Conservation (phyloP, 2,329 filamentous ascomycete species). For the Basipetospora chlamydospora region DNA sequence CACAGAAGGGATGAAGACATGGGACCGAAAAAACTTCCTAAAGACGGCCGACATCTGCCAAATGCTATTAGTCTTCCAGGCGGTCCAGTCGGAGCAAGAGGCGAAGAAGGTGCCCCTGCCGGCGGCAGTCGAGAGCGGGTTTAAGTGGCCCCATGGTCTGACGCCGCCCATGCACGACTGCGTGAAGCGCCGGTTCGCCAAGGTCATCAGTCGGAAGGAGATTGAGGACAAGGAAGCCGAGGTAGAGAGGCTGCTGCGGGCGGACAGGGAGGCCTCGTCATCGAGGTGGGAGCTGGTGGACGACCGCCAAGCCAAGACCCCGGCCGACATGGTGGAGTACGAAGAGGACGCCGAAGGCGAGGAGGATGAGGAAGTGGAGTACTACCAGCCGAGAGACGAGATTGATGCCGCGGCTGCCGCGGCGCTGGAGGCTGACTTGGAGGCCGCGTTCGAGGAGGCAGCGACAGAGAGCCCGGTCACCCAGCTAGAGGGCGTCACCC, state of each 20-base stretch:
- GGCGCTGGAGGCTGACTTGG: conserved; percentile 39
- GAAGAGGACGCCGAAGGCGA: conserved; percentile 28
- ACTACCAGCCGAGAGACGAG: conserved; percentile 35
- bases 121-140: conserved; percentile 50
- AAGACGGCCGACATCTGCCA: conserved; percentile 82
- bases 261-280: conserved; percentile 47
- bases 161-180: conserved; percentile 82
- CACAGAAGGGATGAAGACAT: conserved; percentile 83
- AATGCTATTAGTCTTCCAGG: conserved; percentile 69
- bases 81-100: conserved; percentile 50
- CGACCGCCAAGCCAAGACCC: conserved; percentile 21
- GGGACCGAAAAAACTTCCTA: conserved; percentile 77
- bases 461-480: conserved; percentile 28
- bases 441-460: conserved; percentile 34
- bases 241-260: conserved; percentile 57
- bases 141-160: conserved; percentile 71
- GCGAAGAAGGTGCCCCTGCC: conserved; percentile 55
- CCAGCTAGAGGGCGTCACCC: conserved; percentile 28
- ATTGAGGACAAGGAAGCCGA: conserved; percentile 74
- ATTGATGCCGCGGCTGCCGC: conserved; percentile 31
- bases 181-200: conserved; percentile 67
- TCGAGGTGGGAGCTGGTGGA: conserved; percentile 53
- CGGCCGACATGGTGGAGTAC: conserved; percentile 10
- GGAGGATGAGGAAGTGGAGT: conserved; percentile 34
- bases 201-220: conserved; percentile 66